A percentile compares a stretch with the other conserved stretches of the same genome.
Conservation (phyloP, 2,329 filamentous ascomycete genomes). For the Alternaria conjuncta region DNA sequence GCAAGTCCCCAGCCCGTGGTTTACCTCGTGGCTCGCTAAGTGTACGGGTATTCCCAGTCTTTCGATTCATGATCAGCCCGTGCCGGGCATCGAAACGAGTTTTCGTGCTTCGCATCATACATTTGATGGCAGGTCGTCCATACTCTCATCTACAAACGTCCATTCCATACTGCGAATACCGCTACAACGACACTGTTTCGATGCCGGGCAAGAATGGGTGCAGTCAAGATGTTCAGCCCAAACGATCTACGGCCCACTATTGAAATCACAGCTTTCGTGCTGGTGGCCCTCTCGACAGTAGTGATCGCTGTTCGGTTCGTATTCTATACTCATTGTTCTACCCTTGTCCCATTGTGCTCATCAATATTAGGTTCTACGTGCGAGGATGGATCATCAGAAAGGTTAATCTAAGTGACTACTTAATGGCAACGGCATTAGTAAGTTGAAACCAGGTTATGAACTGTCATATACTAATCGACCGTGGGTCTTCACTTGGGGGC, state of each 20-base stretch:
- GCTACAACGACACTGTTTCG: not conserved
- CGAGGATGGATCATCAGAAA: conserved; percentile 32
- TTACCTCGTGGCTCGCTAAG: not conserved
- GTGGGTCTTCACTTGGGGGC: conserved; percentile 35
- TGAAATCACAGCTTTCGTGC: conserved; percentile 27
- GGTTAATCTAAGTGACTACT: conserved; percentile 33
- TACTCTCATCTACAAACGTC: not conserved
- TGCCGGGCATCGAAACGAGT: not conserved
- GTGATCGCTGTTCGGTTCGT: conserved; percentile 23
- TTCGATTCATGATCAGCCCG: not conserved
- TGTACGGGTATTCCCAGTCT: not conserved
- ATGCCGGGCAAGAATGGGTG: conserved; percentile 11
- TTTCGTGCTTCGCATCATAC: not conserved
- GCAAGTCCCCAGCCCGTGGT: not conserved
- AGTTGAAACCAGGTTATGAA: not conserved
- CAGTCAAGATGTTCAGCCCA: conserved; percentile 25
- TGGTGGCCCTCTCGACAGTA: conserved; percentile 30
- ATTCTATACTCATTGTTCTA: not conserved
- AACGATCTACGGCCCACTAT: conserved; percentile 26
- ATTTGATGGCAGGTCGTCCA: not conserved
- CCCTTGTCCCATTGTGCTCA: not conserved
- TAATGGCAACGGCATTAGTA: conserved; percentile 31
- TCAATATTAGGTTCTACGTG: conserved; percentile 30
- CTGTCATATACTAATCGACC: not conserved
- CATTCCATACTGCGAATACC: not conserved